Percentiles rank a stretch among this genome's conserved stretches.
These are phyloP conservation scores for Lunasporangiospora selenospora DNA, from an alignment of 192 early-diverging fungal species.

Conservation along the genomic window DNA sequence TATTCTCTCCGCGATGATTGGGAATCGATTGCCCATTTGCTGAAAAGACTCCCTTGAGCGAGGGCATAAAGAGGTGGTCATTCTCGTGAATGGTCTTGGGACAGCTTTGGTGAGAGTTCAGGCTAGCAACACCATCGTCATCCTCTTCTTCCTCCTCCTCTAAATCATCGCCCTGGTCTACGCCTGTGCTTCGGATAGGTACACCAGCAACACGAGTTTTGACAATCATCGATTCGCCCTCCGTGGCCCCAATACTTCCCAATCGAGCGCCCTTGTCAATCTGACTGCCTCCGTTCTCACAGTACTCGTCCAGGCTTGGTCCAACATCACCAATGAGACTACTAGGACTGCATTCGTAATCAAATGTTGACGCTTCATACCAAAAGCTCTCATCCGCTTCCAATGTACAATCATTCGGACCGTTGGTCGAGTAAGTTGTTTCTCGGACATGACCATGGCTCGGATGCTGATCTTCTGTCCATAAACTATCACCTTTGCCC, in stretches of 20 bases:
- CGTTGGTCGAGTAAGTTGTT: too few relatives aligned
- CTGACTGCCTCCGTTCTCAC: background rate
- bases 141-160: slow-evolving; percentile 26
- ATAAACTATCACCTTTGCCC: too few relatives aligned
- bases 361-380: slow-evolving; percentile 36
- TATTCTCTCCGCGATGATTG: too few relatives aligned
- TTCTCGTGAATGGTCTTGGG: slow-evolving; percentile 20
- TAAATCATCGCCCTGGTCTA: background rate
- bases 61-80: slow-evolving; percentile 32
- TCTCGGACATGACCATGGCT: too few relatives aligned
- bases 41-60: slow-evolving; percentile 35
- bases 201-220: too few relatives aligned
- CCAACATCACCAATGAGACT: slow-evolving; percentile 33
- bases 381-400: slow-evolving; percentile 48
- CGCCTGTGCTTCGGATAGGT: too few relatives aligned
- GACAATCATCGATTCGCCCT: too few relatives aligned
- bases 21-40: too few relatives aligned
- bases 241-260: too few relatives aligned
- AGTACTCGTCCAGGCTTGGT: slow-evolving; percentile 15
- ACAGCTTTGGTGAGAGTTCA: slow-evolving; percentile 14
- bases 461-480: too few relatives aligned
- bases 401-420: too few relatives aligned
- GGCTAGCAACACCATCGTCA: slow-evolving; percentile 22
- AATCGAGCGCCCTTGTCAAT: too few relatives aligned
- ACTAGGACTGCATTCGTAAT: slow-evolving; percentile 34